Evolutionary conservation across 495 filamentous ascomycete genomes (phyloP).

Genomic region (Choiromyces venosus): DNA sequence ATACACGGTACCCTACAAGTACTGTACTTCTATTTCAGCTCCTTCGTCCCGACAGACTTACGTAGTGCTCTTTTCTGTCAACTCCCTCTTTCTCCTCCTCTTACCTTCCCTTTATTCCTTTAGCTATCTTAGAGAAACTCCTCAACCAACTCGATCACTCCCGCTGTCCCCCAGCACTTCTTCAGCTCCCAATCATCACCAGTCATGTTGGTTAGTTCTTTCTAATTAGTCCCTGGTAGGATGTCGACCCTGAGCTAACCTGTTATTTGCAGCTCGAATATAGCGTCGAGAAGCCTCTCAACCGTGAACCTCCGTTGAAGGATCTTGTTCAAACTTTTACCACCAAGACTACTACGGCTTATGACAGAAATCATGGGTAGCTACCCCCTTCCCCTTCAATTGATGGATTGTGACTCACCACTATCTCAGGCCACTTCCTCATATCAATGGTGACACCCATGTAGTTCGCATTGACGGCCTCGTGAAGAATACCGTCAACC

Average conservation of each 20-base stretch:
- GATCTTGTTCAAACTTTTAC: conserved; percentile 40
- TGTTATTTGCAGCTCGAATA: conserved; percentile 34
- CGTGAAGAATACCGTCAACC: conserved; percentile 23
- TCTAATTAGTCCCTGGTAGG: not conserved
- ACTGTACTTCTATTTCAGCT: not conserved
- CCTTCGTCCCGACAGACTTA: not conserved
- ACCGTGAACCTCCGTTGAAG: conserved; percentile 37
- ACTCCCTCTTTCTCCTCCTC: not conserved
- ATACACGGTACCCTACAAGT: not conserved
- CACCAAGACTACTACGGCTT: conserved; percentile 34
- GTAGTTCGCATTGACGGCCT: conserved; percentile 34
- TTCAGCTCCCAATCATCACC: conserved; percentile 6
- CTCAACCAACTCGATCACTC: not conserved
- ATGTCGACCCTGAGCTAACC: not conserved
- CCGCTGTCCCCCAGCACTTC: conserved; percentile 3
- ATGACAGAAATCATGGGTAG: conserved; percentile 43
- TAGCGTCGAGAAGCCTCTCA: conserved; percentile 40
- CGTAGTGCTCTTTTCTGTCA: not conserved
- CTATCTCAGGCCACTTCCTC: conserved; percentile 37
- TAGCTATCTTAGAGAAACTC: not conserved
- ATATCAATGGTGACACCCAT: conserved; percentile 35
- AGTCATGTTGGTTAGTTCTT: conserved; percentile 23
- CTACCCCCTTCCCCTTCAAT: not conserved
- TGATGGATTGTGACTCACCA: not conserved
- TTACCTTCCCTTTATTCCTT: conserved; percentile 6